A percentile compares a stretch with the other conserved stretches of the same genome.
Evolutionary conservation across 2,329 filamentous ascomycete species (phyloP).

Genomic region (Aspergillus sp.): DNA sequence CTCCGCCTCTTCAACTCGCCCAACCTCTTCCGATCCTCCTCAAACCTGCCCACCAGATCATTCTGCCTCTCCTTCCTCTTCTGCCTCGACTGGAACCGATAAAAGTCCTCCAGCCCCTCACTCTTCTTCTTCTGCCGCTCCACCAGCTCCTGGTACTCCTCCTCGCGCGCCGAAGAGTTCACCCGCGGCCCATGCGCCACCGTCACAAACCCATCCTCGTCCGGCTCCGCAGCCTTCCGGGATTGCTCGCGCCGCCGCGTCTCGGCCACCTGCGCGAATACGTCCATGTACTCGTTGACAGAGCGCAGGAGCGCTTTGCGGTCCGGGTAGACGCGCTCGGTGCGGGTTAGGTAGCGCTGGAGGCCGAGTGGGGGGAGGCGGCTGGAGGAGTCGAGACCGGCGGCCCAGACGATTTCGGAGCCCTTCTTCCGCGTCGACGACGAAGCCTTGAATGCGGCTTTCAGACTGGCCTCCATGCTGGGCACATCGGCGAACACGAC

Average conservation of each 20-base stretch:
- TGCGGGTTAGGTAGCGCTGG: slow-evolving; percentile 51
- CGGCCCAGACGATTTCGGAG: slow-evolving; percentile 59
- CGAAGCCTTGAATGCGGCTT: slow-evolving; percentile 57
- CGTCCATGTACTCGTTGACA: slow-evolving; percentile 76
- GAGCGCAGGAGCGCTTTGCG: slow-evolving; percentile 56
- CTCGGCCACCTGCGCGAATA: slow-evolving; percentile 62
- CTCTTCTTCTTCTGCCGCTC: slow-evolving; percentile 55
- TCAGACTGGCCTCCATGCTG: slow-evolving; percentile 66
- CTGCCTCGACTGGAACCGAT: slow-evolving; percentile 74
- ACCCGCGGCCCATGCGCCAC: slow-evolving; percentile 69
- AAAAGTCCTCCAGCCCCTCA: slow-evolving; percentile 62
- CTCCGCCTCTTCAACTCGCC: slow-evolving; percentile 58
- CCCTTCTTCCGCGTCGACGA: no score
- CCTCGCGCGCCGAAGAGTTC: slow-evolving; percentile 61
- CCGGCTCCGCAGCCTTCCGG: slow-evolving; percentile 64
- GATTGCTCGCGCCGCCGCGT: slow-evolving; percentile 53
- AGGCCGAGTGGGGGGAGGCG: slow-evolving; percentile 50
- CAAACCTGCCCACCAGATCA: slow-evolving; percentile 61
- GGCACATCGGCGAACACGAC: slow-evolving; percentile 75
- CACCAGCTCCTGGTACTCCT: slow-evolving; percentile 54
- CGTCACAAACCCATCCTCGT: slow-evolving; percentile 92
- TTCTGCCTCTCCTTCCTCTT: slow-evolving; percentile 66
- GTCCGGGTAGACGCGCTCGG: slow-evolving; percentile 61
- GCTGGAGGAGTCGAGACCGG: slow-evolving; percentile 48
- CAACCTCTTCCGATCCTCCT: slow-evolving; percentile 65